Conservation (phyloP, 1,284 basidiomycete genomes). For the Lentinus polychrous region DNA sequence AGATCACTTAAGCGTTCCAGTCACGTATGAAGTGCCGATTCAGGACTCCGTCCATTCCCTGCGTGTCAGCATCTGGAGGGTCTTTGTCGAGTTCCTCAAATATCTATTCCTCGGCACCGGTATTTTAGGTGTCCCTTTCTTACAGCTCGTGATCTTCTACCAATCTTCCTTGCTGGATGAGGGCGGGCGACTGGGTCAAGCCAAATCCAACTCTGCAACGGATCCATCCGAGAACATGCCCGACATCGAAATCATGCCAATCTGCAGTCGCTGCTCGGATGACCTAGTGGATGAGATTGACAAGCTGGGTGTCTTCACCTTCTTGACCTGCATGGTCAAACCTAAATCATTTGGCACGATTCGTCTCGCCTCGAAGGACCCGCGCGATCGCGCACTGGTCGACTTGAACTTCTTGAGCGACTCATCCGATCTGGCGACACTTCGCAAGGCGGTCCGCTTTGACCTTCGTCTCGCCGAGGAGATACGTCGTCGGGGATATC, state of each 20-base stretch:
- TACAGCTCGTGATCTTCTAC: conserved; percentile 22
- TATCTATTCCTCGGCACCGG: conserved; percentile 26
- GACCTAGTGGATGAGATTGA: conserved; percentile 11
- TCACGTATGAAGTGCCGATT: background rate
- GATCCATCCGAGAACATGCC: conserved; percentile 20
- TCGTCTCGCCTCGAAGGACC: conserved; percentile 26
- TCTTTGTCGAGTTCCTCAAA: conserved; percentile 21
- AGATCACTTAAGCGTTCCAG: conserved; percentile 6
- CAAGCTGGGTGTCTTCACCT: conserved; percentile 21
- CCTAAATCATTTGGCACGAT: conserved; percentile 28
- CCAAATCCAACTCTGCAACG: background rate
- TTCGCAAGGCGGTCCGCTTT: conserved; percentile 21
- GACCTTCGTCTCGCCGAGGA: conserved; percentile 22
- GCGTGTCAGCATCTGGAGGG: conserved; percentile 13
- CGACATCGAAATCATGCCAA: conserved; percentile 31
- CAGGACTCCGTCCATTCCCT: background rate
- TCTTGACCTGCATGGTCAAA: conserved; percentile 24
- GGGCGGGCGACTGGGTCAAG: conserved; percentile 6
- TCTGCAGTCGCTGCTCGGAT: conserved; percentile 12
- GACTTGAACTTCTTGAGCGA: conserved; percentile 25
- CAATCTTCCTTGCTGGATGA: conserved; percentile 19
- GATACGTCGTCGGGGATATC: conserved; percentile 26
- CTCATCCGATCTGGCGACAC: conserved; percentile 18
- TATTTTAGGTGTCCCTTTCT: conserved; percentile 23
- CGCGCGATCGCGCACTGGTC: conserved; percentile 24